Percentiles rank a stretch among this genome's conserved stretches.
phyloP scores from a whole-genome alignment of 306 rosid genomes.

The Aeschynomene evenia region DNA sequence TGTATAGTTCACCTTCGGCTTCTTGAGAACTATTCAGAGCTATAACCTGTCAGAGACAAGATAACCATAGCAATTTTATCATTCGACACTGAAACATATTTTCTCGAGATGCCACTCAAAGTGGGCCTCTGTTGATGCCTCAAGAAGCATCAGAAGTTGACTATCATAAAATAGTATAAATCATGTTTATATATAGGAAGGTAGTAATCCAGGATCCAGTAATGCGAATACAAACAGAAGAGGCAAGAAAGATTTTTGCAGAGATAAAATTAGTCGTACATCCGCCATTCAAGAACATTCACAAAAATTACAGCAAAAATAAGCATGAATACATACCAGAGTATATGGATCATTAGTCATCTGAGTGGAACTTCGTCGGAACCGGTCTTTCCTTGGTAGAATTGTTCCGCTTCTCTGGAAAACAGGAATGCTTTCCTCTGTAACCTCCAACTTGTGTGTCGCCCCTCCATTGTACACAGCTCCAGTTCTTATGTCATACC shows the following conservation, averaged over 20 bases:
- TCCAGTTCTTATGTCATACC: constrained; percentile 87
- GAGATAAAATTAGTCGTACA: background rate
- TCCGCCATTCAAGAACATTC: background rate
- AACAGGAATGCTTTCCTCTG: constrained; percentile 84
- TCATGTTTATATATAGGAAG: constrained; percentile 9
- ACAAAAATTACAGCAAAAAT: constrained; percentile 22
- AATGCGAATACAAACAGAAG: constrained; percentile 9
- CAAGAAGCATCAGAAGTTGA: constrained; percentile 11
- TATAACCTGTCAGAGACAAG: constrained; percentile 64
- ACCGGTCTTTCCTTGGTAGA: constrained; percentile 84
- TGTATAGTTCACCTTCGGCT: constrained; percentile 92
- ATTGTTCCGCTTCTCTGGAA: constrained; percentile 92
- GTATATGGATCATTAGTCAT: constrained; percentile 92
- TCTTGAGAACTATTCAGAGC: constrained; percentile 86
- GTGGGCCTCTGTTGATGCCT: constrained; percentile 1
- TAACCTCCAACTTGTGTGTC: constrained; percentile 65
- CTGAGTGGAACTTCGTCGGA: constrained; percentile 92
- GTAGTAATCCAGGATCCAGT: background rate
- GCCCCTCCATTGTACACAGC: constrained; percentile 67
- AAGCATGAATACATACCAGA: constrained; percentile 59
- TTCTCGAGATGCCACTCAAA: background rate
- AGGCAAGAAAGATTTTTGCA: constrained; percentile 13
- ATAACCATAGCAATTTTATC: constrained; percentile 24
- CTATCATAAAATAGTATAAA: background rate
- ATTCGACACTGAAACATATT: constrained; percentile 2